Evolutionary conservation across 2,329 filamentous ascomycete species (phyloP), one percentile per base, ranked within the genome.

Genomic region (Aspergillus glaucus): DNA sequence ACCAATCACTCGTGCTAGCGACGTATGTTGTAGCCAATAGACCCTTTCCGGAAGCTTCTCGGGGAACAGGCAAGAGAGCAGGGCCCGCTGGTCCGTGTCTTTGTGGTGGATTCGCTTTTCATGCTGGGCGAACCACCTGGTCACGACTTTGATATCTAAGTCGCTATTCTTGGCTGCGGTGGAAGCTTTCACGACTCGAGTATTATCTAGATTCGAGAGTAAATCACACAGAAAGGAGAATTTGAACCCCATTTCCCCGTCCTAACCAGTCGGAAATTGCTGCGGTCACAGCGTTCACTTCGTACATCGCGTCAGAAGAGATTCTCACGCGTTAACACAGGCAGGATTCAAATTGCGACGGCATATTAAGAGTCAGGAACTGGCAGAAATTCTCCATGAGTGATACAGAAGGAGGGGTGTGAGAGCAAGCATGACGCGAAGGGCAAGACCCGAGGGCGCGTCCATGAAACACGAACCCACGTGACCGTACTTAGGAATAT

Each of bases 61-160:
- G 0, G 90, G 88, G 0, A 94, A 78, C 0, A 96, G 68, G 2
- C 85, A 84, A 1, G 87, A 91, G 0, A 95, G 72, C 1, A 95
- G 70, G 2, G 87, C 85, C 1, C 80, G 71, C 1, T 76, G 73
- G 58, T 84, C 73, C 1, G 79, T 80, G 24, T 78, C 73, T 6
- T 79, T 69, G 0, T 75, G 72, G 60, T 84, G 71, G 14, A 95
- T 75, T 1, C 69, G 67, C 14, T 67, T 65, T 4, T 79, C 79
- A 62, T 95, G 79, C 1, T 73, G 70, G 12, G 65, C 63, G 66
- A 94, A 93, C 90, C 91, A 96, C 24, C 73, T 65, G 8, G 70
- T 61, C 32, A 88, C 75, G 4, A 67, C 69, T n/a, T 68, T 74
- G 64, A 57, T 71, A 64, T 56, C 69, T 55, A 53, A 64, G 50